A percentile compares a stretch with the other conserved stretches of the same genome.
These are phyloP conservation scores for Sporisorium reilianum DNA, from an alignment of 1,284 basidiomycete species.

Conservation along the genomic window DNA sequence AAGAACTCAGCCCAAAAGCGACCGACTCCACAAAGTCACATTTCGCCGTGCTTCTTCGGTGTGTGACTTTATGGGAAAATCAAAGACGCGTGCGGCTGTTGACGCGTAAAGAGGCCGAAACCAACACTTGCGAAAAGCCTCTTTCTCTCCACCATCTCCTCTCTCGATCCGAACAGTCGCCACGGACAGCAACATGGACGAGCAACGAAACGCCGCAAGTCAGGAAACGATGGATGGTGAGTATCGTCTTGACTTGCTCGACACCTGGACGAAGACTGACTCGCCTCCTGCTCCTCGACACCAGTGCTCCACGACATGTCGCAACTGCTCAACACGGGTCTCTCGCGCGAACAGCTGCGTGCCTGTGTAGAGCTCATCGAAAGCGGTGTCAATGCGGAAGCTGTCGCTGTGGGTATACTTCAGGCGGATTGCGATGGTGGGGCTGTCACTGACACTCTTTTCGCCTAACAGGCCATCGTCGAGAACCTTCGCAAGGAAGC, in stretches of 20 bases:
- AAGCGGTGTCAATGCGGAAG: slow-evolving; percentile 84
- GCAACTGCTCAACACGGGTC: slow-evolving; percentile 81
- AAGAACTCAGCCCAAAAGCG: slow-evolving; percentile 10
- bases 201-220: slow-evolving; percentile 33
- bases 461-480: slow-evolving; percentile 24
- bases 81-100: slow-evolving; percentile 6
- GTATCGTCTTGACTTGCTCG: slow-evolving; percentile 36
- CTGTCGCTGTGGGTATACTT: slow-evolving; percentile 78
- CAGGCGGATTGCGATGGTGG: not conserved
- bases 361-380: slow-evolving; percentile 87
- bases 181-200: slow-evolving; percentile 17
- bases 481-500: slow-evolving; percentile 51
- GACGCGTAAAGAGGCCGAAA: slow-evolving; percentile 38
- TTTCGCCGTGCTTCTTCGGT: not conserved
- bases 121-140: slow-evolving; percentile 19
- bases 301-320: slow-evolving; percentile 84
- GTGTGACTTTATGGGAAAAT: slow-evolving; percentile 19
- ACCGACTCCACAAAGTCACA: slow-evolving; percentile 31
- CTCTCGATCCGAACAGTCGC: not conserved
- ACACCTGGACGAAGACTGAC: slow-evolving; percentile 18
- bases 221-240: slow-evolving; percentile 35
- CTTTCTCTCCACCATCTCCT: slow-evolving; percentile 15
- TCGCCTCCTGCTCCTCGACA: slow-evolving; percentile 75
- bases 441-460: not conserved
- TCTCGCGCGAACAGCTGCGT: slow-evolving; percentile 83